Conservation (phyloP, 2,329 filamentous ascomycete species). For the Phaeophleospora eucalypticola region DNA sequence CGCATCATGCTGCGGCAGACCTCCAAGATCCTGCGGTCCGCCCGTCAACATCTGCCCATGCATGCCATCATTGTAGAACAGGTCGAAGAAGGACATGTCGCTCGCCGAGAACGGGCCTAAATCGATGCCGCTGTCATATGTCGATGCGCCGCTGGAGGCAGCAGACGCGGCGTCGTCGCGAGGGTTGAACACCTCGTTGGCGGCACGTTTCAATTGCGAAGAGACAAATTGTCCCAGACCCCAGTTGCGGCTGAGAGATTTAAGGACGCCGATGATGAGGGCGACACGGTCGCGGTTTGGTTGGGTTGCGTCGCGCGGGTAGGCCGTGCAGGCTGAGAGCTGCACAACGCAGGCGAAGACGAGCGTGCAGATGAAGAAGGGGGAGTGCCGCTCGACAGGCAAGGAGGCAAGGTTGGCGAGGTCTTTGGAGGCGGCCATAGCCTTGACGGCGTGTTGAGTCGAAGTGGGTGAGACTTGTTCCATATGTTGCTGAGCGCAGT, state of each 20-base stretch:
- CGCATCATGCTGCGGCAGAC: background rate
- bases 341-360: conserved; percentile 77
- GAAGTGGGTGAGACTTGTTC: conserved; percentile 49
- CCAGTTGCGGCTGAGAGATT: conserved; percentile 66
- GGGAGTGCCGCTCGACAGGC: conserved; percentile 69
- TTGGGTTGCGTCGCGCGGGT: conserved; percentile 58
- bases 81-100: conserved; percentile 21
- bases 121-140: conserved; percentile 15
- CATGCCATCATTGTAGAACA: conserved; percentile 17
- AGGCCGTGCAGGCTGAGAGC: conserved; percentile 68
- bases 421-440: conserved; percentile 71
- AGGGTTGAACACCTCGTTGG: conserved; percentile 53
- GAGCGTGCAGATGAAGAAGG: conserved; percentile 78
- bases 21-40: background rate
- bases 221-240: conserved; percentile 65
- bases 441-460: conserved; percentile 66
- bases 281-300: conserved; percentile 64
- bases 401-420: conserved; percentile 73
- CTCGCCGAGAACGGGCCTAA: background rate
- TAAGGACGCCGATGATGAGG: conserved; percentile 72
- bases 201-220: conserved; percentile 70
- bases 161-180: conserved; percentile 4
- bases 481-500: conserved; percentile 42
- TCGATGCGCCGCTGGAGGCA: conserved; percentile 7
- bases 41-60: conserved; percentile 5